phyloP scores from a whole-genome alignment of 228 moss, liverwort and hornwort species.

The Sphagnum magellanicum region DNA sequence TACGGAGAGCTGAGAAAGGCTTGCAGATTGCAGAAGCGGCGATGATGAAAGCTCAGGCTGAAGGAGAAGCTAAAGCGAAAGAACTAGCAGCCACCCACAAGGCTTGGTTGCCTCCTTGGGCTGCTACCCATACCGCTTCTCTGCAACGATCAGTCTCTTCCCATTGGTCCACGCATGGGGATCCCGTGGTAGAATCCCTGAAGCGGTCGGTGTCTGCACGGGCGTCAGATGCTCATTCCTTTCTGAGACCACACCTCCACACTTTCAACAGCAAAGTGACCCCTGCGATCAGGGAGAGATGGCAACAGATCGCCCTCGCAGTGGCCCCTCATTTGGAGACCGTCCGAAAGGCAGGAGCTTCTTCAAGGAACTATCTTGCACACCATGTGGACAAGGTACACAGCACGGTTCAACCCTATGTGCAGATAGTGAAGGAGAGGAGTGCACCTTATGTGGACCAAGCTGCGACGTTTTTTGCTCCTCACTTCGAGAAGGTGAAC shows the following conservation, averaged over 20 bases:
- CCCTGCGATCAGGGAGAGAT: slow-evolving; percentile 27
- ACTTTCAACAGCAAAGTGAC: slow-evolving; percentile 30
- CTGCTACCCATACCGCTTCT: slow-evolving; percentile 25
- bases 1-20: slow-evolving; percentile 46
- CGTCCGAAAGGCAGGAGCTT: slow-evolving; percentile 31
- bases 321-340: slow-evolving; percentile 48
- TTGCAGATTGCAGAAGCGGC: slow-evolving; percentile 58
- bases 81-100: slow-evolving; percentile 35
- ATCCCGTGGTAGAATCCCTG: slow-evolving; percentile 34
- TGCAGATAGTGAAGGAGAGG: slow-evolving; percentile 31
- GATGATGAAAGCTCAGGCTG: slow-evolving; percentile 60
- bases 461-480: slow-evolving; percentile 28
- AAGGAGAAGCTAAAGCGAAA: slow-evolving; percentile 41
- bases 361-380: slow-evolving; percentile 32
- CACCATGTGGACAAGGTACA: slow-evolving; percentile 50
- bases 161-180: slow-evolving; percentile 33
- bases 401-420: slow-evolving; percentile 47
- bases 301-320: slow-evolving; percentile 22
- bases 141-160: slow-evolving; percentile 31
- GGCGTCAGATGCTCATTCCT: slow-evolving; percentile 26
- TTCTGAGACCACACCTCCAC: slow-evolving; percentile 34
- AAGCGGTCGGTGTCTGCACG: slow-evolving; percentile 20
- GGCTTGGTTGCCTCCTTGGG: slow-evolving; percentile 48
- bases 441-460: slow-evolving; percentile 58
- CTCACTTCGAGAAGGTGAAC: slow-evolving; percentile 53